Evolutionary conservation across 805 yeast genomes (phyloP), one percentile per base, ranked within the genome.

Genomic region (Geotrichum ghanense): DNA sequence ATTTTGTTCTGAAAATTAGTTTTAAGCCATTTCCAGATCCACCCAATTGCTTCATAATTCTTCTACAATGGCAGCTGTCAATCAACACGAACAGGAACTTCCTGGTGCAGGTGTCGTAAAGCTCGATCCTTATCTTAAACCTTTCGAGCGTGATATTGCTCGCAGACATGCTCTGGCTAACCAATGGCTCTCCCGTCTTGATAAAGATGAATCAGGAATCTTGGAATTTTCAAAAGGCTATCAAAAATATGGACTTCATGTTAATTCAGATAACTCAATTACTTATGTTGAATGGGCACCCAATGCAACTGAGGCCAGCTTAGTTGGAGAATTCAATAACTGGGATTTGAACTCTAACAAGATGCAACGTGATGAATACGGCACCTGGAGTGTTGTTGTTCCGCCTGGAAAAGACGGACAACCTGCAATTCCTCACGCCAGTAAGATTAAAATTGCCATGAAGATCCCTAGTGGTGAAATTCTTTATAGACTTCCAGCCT

Each of bases 301-400:
- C 3, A 82, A 86, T 58, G 97, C 95, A 1, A 58, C 56, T 3
- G 68, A 61, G 42, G 96, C 92, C 1, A 73, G 78, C 46, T 62
- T 90, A n/a, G 81, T 85, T 48, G 98, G 98, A 14, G 97, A 90
- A 45, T 90, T 92, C 72, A 90, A 90, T 64, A 60, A 71, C 51
- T 90, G 98, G 98, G 69, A 79, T 54, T 70, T 75, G 31, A 64
- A 65, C 3, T 51, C 71, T 3, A 78, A 83, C 58, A 69, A 69
- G 42, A 68, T 90, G 76, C 51, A 51, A 3, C 56, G 48, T 24
- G 82, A 84, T 57, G 73, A 74, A 37, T 86, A 64, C 61, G 96
- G 96, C 1, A 75, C 77, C 45, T 90, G 90, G 75, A 57, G 65
- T 24, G 68, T 82, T 42, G 66, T 64, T 3, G 61, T 89, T n/a